A percentile compares a stretch with the other conserved stretches of the same genome.
Conservation (phyloP, 1,284 basidiomycete species). For the Fistulinella cinereoalba region DNA sequence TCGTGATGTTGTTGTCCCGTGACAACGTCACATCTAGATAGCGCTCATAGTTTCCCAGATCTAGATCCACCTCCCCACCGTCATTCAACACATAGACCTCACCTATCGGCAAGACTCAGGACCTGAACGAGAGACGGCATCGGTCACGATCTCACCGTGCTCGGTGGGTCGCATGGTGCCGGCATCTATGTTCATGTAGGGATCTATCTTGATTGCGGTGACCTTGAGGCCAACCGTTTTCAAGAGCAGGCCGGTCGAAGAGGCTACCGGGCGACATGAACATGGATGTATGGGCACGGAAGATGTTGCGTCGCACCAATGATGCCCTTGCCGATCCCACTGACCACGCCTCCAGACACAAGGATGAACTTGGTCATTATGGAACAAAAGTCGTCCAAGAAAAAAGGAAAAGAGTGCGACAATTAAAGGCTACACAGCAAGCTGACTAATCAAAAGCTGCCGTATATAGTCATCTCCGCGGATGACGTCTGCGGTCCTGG, state of each 20-base stretch:
- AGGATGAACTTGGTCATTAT: conserved; percentile 87
- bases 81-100: conserved; percentile 99
- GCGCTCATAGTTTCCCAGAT: conserved; percentile 98
- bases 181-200: conserved; percentile 99
- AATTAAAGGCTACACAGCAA: neutral
- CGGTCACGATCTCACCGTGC: conserved; percentile 66
- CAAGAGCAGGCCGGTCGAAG: conserved; percentile 93
- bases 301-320: conserved; percentile 64
- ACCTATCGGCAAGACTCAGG: conserved; percentile 49
- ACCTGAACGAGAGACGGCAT: conserved; percentile 4
- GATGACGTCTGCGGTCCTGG: neutral
- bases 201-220: conserved; percentile 99
- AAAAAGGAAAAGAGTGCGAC: neutral
- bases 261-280: conserved; percentile 56
- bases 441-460: neutral
- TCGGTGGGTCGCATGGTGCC: conserved; percentile 99
- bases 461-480: neutral
- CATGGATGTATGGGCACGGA: conserved; percentile 24
- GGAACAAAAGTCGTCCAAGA: neutral
- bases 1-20: conserved; percentile 97
- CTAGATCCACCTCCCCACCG: conserved; percentile 97
- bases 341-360: conserved; percentile 89
- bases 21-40: conserved; percentile 95
- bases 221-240: conserved; percentile 96
- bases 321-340: conserved; percentile 92